Evolutionary conservation across 495 filamentous ascomycete species (phyloP).

Genomic region (Neurospora sp.): DNA sequence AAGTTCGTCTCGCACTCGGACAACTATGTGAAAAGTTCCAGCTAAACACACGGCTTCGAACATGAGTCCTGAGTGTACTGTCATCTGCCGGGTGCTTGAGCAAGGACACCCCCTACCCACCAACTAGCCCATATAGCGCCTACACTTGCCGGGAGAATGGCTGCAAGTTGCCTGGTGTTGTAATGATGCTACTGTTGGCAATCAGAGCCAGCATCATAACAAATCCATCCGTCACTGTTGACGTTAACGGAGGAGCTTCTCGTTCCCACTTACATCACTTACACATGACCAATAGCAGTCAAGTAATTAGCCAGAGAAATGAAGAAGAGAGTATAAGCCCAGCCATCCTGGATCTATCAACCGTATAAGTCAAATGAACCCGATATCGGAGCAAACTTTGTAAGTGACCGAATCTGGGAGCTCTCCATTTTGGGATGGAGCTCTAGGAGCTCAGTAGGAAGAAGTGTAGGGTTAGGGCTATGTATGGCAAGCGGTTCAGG

Average conservation of each 20-base stretch:
- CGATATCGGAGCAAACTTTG: not conserved
- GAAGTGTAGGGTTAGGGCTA: not conserved
- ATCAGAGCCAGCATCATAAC: not conserved
- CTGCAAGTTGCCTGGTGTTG: not conserved
- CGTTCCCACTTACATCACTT: not conserved
- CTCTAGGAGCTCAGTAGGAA: not conserved
- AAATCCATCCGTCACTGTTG: not conserved
- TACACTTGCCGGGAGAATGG: not conserved
- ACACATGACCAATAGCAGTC: not conserved
- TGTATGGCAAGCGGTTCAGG: not conserved
- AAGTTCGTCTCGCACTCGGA: not conserved
- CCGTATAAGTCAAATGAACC: not conserved
- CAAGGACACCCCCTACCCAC: not conserved
- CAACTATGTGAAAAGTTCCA: no score
- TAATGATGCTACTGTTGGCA: not conserved
- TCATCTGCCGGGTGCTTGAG: no score
- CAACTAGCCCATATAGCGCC: not conserved
- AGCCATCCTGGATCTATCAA: not conserved
- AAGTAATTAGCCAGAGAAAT: not conserved
- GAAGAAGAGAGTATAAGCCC: not conserved
- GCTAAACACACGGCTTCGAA: not conserved
- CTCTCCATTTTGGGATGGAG: not conserved
- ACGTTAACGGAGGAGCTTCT: not conserved
- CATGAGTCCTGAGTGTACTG: not conserved
- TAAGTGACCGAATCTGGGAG: not conserved